Base-by-base conservation (phyloP, 2,329 filamentous ascomycete species). In the Leptographium lundbergii region DNA sequence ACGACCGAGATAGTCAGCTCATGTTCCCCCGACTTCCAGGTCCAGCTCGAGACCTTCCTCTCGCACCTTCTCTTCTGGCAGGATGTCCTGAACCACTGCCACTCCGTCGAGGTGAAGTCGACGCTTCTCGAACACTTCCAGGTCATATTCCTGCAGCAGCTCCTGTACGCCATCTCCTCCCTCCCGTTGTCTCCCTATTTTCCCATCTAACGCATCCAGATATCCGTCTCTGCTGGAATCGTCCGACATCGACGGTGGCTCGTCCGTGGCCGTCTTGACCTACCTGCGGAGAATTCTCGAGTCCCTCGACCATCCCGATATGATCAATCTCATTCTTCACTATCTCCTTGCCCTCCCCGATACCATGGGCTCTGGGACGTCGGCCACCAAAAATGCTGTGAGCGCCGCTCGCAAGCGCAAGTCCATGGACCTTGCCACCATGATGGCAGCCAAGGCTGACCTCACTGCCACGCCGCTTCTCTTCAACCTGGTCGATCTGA, bases 11-110 rank as follows among this genome's bases (percentile, higher is more conserved):
- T 91, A 64, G 82, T 90, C 66, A 85, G 83, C 72, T 85, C 89
- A 55, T 86, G 87, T 69, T 85, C 86, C 3, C 76, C 81, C 1
- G 84, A 90, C 61, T 91, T 95, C 63, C 87, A 89, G 66, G 81
- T 84, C n/a, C 89, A 96, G 66, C 82, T 97, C 67, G 86, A 92
- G 58, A 95, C 91, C 0, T 99, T 99, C 67, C 78, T 99, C 50
- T 96, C 94, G 0, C 95, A 97, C 69, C 79, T 99, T 55, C 77
- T 95, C 6, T 99, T 99, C 69, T 99, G 94, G 94, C 94, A 99
- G 73, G 94, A 99, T 70, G 91, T 96, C 39, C 77, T 99, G 61
- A 94, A 97, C 70, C 92, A 97, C 72, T 99, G 94, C 74, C 85
- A 86, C 66, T 97, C 92, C 4, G 78, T 85, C 1, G 92, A 97